These are phyloP conservation scores for Vigna unguiculata DNA, from an alignment of 306 rosid species.

Conservation along the genomic window DNA sequence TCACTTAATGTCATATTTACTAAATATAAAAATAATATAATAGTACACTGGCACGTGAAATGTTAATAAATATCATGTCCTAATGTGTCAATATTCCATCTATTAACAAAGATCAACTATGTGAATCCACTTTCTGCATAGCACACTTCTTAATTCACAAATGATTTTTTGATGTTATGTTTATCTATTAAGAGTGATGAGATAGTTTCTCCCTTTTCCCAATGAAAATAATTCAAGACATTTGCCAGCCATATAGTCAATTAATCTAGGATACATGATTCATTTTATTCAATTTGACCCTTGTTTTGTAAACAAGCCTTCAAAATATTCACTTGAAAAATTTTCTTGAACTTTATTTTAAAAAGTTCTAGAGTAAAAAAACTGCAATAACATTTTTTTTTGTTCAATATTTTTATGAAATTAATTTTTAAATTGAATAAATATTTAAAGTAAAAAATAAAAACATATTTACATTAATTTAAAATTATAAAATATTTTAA, in stretches of 20 bases:
- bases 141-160: not conserved
- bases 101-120: not conserved
- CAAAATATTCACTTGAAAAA: not conserved
- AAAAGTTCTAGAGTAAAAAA: not conserved
- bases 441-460: not conserved
- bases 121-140: not conserved
- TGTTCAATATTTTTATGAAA: not conserved
- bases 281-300: too few relatives aligned
- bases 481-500: not conserved
- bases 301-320: too few relatives aligned
- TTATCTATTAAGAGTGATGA: not conserved
- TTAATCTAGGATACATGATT: too few relatives aligned
- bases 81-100: not conserved
- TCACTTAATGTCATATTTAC: too few relatives aligned
- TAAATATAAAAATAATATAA: too few relatives aligned
- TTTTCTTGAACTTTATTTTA: not conserved
- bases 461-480: not conserved
- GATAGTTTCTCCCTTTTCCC: not conserved
- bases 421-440: not conserved
- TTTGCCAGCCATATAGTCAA: too few relatives aligned
- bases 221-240: not conserved
- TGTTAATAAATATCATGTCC: not conserved
- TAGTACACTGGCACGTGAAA: not conserved
- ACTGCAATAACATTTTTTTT: not conserved
- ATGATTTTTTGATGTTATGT: not conserved